These are phyloP conservation scores for Apiospora rasikravindrae DNA, from an alignment of 2,329 filamentous ascomycete genomes.

Conservation along the genomic window DNA sequence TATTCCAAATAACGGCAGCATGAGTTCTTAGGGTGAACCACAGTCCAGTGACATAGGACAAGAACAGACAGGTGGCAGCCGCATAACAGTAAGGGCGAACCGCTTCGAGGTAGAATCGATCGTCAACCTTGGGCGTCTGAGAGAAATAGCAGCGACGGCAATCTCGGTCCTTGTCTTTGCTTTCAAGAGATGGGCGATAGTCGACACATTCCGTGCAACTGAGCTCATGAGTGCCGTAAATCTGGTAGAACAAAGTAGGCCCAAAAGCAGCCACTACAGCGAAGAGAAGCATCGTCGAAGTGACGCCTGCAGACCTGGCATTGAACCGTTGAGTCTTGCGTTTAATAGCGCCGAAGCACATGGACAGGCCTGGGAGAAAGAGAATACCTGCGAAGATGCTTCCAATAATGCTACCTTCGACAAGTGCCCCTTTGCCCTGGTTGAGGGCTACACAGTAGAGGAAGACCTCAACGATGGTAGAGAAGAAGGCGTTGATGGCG, in stretches of 20 bases:
- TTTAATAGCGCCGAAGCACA: slow-evolving; percentile 98
- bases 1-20: slow-evolving; percentile 96
- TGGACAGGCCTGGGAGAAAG: slow-evolving; percentile 91
- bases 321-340: slow-evolving; percentile 99
- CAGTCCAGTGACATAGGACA: slow-evolving; percentile 91
- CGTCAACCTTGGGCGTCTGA: slow-evolving; percentile 81
- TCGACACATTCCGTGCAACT: slow-evolving; percentile 73
- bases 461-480: slow-evolving; percentile 95
- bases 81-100: slow-evolving; percentile 94
- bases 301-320: slow-evolving; percentile 92
- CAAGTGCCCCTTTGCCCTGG: slow-evolving; percentile 89
- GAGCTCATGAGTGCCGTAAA: slow-evolving; percentile 96
- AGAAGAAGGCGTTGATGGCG: slow-evolving; percentile 98
- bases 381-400: slow-evolving; percentile 97
- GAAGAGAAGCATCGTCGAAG: slow-evolving; percentile 96
- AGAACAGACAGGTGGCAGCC: slow-evolving; percentile 81
- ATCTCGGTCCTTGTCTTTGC: slow-evolving; percentile 62
- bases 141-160: slow-evolving; percentile 95
- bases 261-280: slow-evolving; percentile 95
- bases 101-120: slow-evolving; percentile 87
- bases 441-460: slow-evolving; percentile 93
- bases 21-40: slow-evolving; percentile 97
- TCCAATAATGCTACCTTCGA: slow-evolving; percentile 95
- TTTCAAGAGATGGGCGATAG: slow-evolving; percentile 42
- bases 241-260: slow-evolving; percentile 96